Evolutionary conservation across 108 stramenopile genomes (phyloP).

Genomic region (Pseudonitzschia multistriata): DNA sequence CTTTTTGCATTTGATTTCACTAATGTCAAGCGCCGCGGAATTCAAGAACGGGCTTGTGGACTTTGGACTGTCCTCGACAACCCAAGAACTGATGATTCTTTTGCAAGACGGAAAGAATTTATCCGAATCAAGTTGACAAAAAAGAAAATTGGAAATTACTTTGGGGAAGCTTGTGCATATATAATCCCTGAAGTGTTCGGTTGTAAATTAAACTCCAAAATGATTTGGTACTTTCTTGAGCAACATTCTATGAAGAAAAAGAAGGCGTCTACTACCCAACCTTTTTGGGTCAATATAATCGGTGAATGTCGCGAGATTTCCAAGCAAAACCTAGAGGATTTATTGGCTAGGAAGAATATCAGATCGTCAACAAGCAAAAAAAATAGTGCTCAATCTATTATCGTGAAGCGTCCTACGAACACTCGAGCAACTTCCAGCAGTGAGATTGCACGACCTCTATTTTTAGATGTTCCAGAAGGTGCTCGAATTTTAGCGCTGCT

Average conservation of each 20-base stretch:
- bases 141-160: not conserved
- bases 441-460: slow-evolving; percentile 48
- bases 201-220: slow-evolving; percentile 7
- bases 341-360: slow-evolving; percentile 40
- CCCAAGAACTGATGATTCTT: not conserved
- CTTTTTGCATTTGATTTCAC: slow-evolving; percentile 2
- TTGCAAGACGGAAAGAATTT: slow-evolving; percentile 9
- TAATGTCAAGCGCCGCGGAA: slow-evolving; percentile 23
- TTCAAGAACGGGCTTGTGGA: slow-evolving; percentile 25
- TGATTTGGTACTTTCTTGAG: slow-evolving; percentile 6
- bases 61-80: slow-evolving; percentile 17
- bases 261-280: not conserved
- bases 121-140: slow-evolving; percentile 1
- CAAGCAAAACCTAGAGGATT: slow-evolving; percentile 46
- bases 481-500: slow-evolving; percentile 64
- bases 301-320: slow-evolving; percentile 34
- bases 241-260: slow-evolving; percentile 10
- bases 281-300: slow-evolving; percentile 1
- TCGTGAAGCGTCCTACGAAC: not conserved
- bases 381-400: slow-evolving; percentile 22
- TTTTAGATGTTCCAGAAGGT: slow-evolving; percentile 71
- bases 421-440: not conserved
- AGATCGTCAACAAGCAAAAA: not conserved
- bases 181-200: not conserved
- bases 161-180: not conserved